Percentiles rank a stretch among this genome's conserved stretches.
These are phyloP conservation scores for Aspergillus biplanus DNA, from an alignment of 495 filamentous ascomycete species.

Conservation along the genomic window DNA sequence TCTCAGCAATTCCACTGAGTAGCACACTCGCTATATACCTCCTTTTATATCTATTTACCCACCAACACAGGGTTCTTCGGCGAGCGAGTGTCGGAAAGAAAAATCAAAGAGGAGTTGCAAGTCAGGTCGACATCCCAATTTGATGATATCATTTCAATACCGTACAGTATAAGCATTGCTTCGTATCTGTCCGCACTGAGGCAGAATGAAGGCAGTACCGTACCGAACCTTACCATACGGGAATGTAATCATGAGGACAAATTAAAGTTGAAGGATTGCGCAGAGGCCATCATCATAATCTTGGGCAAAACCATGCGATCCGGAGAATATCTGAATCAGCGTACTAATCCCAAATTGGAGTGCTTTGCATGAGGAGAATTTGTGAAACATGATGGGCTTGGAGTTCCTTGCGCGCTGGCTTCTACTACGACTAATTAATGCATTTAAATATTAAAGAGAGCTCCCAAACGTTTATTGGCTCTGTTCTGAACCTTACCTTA, in stretches of 20 bases:
- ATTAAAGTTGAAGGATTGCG: constrained; percentile 7
- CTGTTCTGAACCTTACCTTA: too few relatives aligned
- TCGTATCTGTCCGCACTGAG: neutral
- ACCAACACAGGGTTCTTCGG: neutral
- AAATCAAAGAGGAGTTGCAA: neutral
- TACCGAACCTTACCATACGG: too few relatives aligned
- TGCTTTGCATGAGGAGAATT: too few relatives aligned
- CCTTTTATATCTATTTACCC: neutral
- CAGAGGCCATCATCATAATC: constrained; percentile 5
- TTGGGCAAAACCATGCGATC: constrained; percentile 19
- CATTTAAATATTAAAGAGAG: too few relatives aligned
- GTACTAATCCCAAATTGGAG: constrained; percentile 1
- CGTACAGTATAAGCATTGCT: neutral
- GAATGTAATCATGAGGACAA: neutral
- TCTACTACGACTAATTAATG: neutral
- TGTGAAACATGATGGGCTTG: neutral
- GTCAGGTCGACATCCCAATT: neutral
- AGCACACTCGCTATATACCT: too few relatives aligned
- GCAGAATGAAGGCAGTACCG: too few relatives aligned
- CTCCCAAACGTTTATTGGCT: too few relatives aligned
- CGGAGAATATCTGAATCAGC: constrained; percentile 28
- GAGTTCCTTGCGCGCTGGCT: neutral
- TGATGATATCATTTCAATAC: neutral
- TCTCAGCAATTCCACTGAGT: too few relatives aligned
- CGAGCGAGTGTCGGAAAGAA: neutral